These are phyloP conservation scores for Lichtheimia hyalospora DNA, from an alignment of 371 early-diverging fungal genomes.

Conservation along the genomic window DNA sequence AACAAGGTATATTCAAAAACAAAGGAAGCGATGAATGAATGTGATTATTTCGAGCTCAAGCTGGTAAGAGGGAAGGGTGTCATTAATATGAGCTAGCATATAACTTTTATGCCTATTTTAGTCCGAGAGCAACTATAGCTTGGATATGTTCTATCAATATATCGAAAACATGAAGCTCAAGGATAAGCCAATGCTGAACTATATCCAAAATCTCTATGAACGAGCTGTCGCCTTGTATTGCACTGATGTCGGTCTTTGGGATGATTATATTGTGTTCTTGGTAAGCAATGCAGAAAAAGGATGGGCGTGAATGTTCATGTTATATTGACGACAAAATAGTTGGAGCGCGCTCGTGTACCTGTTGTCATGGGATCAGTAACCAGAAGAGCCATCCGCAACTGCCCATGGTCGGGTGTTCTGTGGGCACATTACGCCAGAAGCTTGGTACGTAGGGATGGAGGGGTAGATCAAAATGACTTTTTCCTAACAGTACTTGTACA, in stretches of 20 bases:
- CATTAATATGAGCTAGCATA: not conserved
- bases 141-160: constrained; percentile 44
- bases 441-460: constrained; percentile 16
- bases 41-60: constrained; percentile 58
- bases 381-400: constrained; percentile 63
- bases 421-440: constrained; percentile 50
- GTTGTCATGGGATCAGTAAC: constrained; percentile 26
- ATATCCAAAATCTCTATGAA: constrained; percentile 61
- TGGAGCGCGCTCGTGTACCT: constrained; percentile 30
- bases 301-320: not conserved
- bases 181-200: constrained; percentile 25
- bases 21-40: constrained; percentile 38
- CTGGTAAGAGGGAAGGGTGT: constrained; percentile 26
- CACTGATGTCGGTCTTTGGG: constrained; percentile 64
- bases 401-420: constrained; percentile 68
- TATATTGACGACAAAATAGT: constrained; percentile 9
- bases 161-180: constrained; percentile 45
- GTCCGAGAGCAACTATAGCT: constrained; percentile 24
- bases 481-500: not conserved
- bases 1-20: constrained; percentile 50
- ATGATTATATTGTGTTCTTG: constrained; percentile 64
- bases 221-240: constrained; percentile 59
- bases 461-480: not conserved
- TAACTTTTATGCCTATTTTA: constrained; percentile 2
- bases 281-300: constrained; percentile 21